A percentile compares a stretch with the other conserved stretches of the same genome.
These are phyloP conservation scores for Solanum hybrid DNA, from an alignment of 305 asterid species.

Conservation along the genomic window DNA sequence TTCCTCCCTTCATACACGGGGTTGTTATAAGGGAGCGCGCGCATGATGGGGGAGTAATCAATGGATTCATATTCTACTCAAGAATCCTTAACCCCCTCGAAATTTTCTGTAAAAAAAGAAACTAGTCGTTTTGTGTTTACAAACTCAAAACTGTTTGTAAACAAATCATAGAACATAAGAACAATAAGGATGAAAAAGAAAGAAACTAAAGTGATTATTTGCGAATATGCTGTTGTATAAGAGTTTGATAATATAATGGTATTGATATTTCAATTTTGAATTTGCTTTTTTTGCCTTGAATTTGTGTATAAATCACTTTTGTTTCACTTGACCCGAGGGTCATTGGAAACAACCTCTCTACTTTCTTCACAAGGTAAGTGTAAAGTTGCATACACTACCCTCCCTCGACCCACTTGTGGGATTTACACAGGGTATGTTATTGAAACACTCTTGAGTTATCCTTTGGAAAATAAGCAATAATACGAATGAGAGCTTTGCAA, in stretches of 20 bases:
- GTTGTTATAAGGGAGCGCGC: not conserved
- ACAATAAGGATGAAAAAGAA: not conserved
- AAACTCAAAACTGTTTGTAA: not conserved
- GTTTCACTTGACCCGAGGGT: not conserved
- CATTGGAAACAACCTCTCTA: not conserved
- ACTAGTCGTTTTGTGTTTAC: not conserved
- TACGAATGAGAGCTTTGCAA: not conserved
- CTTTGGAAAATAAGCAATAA: too few species aligned
- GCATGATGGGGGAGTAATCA: not conserved
- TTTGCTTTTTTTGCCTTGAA: not conserved
- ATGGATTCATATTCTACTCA: slow-evolving; percentile 6
- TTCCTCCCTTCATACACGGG: not conserved
- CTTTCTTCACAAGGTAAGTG: not conserved
- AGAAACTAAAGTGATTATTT: not conserved
- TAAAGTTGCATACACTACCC: not conserved
- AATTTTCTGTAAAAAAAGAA: not conserved
- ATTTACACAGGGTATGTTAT: too few species aligned
- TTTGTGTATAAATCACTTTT: not conserved
- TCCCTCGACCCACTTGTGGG: not conserved
- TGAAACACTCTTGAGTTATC: too few species aligned
- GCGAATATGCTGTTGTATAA: not conserved
- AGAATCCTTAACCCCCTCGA: not conserved
- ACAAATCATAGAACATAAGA: not conserved
- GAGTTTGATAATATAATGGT: not conserved
- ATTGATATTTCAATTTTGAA: not conserved